A percentile compares a stretch with the other conserved stretches of the same genome.
These are phyloP conservation scores for Syzygium jambos DNA, from an alignment of 345 rosid genomes.

Conservation along the genomic window DNA sequence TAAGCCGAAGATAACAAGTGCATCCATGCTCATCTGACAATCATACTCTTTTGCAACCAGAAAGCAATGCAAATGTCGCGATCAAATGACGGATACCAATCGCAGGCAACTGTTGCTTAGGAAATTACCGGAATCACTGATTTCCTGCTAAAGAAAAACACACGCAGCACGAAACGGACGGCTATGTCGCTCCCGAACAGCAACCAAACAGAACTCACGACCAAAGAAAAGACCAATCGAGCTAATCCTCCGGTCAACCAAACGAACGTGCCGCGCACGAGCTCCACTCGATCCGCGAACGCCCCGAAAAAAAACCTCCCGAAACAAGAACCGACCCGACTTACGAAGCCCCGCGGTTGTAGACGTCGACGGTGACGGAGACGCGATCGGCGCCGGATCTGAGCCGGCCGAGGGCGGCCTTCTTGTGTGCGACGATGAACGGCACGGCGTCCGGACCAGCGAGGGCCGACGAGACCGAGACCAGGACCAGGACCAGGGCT, in stretches of 20 bases:
- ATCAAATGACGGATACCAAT: neutral
- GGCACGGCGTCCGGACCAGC: slow-evolving; percentile 30
- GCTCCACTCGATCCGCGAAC: neutral
- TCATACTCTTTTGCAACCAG: neutral
- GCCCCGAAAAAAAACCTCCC: neutral
- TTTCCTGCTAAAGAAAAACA: neutral
- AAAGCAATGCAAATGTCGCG: neutral
- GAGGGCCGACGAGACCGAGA: neutral
- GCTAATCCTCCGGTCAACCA: neutral
- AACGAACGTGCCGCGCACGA: neutral
- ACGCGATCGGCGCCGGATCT: slow-evolving; percentile 75
- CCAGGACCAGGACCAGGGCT: neutral
- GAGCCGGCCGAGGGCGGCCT: slow-evolving; percentile 64
- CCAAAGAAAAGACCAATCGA: neutral
- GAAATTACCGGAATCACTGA: neutral
- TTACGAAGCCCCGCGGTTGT: slow-evolving; percentile 84
- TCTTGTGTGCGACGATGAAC: slow-evolving; percentile 83
- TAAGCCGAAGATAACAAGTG: neutral
- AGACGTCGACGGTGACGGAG: slow-evolving; percentile 65
- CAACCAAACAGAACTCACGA: neutral
- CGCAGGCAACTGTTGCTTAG: neutral
- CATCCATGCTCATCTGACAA: neutral
- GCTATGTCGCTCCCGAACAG: too few relatives aligned
- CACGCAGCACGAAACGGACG: neutral
- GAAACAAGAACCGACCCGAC: neutral